Percentiles rank a stretch among this genome's conserved stretches.
phyloP scores from a whole-genome alignment of 192 early-diverging fungal genomes.

The Dimargaris cristalligena region DNA sequence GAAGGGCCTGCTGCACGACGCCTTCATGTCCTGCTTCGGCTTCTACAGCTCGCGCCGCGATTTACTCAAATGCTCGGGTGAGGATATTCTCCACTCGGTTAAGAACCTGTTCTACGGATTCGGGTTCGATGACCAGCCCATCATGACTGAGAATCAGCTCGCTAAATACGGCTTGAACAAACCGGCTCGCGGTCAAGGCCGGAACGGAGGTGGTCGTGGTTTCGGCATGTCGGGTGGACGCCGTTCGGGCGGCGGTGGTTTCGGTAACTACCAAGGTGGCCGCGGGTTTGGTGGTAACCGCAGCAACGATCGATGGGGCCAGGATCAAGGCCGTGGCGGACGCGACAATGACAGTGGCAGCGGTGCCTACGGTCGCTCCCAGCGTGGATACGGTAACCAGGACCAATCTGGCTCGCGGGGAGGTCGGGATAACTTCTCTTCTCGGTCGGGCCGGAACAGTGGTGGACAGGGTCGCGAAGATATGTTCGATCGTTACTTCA shows the following conservation, averaged over 20 bases:
- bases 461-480: too few species aligned
- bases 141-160: conserved; percentile 9
- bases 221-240: background rate
- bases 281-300: background rate
- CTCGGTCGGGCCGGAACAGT: too few species aligned
- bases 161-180: conserved; percentile 5
- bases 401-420: too few species aligned
- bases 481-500: too few species aligned
- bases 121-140: conserved; percentile 12
- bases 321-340: conserved; percentile 3
- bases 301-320: conserved; percentile 6
- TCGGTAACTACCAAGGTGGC: conserved; percentile 7
- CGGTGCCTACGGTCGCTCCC: conserved; percentile 3
- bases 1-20: conserved; percentile 16
- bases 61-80: background rate
- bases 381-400: background rate
- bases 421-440: too few species aligned
- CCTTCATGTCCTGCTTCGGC: conserved; percentile 27
- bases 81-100: conserved; percentile 15
- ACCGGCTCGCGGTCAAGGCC: background rate
- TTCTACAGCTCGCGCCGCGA: conserved; percentile 16
- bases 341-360: conserved; percentile 6
- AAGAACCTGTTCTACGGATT: conserved; percentile 15
- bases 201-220: conserved; percentile 7
- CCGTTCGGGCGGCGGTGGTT: conserved; percentile 1